Percentiles rank a stretch among this genome's conserved stretches.
phyloP scores from a whole-genome alignment of 75 land plant species.

The Pseudotsuga menziesii region DNA sequence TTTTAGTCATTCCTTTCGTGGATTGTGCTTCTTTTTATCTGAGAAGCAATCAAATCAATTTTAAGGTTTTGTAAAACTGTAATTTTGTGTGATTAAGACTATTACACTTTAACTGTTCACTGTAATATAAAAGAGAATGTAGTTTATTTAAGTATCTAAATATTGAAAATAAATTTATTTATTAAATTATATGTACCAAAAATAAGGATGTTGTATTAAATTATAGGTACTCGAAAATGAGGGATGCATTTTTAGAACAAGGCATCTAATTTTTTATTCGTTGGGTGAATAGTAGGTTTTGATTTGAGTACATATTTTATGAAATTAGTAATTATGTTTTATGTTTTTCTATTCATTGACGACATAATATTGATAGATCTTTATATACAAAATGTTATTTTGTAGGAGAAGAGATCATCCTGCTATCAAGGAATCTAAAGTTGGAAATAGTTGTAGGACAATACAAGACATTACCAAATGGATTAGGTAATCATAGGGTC shows the following conservation, averaged over 20 bases:
- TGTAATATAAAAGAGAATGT: too few species aligned
- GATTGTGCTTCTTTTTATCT: not conserved
- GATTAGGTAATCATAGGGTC: conserved; percentile 19
- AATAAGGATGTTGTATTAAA: conserved; percentile 17
- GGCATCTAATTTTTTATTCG: conserved; percentile 36
- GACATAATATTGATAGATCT: not conserved
- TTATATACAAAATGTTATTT: not conserved
- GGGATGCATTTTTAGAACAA: conserved; percentile 34
- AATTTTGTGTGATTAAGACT: too few species aligned
- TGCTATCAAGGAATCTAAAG: conserved; percentile 35
- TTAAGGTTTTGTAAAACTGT: not conserved
- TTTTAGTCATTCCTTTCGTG: not conserved
- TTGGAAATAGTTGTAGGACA: conserved; percentile 49
- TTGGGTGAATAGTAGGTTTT: conserved; percentile 42
- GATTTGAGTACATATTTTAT: not conserved
- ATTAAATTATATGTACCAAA: conserved; percentile 14
- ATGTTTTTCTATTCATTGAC: not conserved
- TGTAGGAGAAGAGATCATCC: conserved; percentile 75
- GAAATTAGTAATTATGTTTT: not conserved
- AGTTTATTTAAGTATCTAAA: too few species aligned
- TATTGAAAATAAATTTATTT: not conserved
- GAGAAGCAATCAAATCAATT: not conserved
- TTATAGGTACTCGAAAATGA: conserved; percentile 29
- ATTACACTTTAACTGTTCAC: too few species aligned
- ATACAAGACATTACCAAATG: conserved; percentile 38